Evolutionary conservation across 2,329 filamentous ascomycete genomes (phyloP).

Genomic region (Ilyonectria destructans): DNA sequence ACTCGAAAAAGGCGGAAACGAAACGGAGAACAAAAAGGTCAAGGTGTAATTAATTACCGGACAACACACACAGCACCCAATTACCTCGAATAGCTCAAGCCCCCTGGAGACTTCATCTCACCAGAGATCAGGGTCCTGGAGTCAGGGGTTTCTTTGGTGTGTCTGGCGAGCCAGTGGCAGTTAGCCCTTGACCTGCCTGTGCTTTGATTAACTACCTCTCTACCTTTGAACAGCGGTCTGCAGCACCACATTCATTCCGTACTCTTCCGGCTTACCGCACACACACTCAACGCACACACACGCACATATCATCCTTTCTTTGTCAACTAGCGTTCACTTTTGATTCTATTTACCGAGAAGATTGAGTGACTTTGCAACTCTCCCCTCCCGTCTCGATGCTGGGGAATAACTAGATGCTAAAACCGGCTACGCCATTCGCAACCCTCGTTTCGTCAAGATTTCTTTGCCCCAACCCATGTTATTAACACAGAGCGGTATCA

Average conservation of each 20-base stretch:
- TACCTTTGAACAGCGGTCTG: too few relatives aligned
- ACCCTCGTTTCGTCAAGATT: constrained; percentile 51
- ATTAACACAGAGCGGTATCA: constrained; percentile 54
- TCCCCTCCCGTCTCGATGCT: constrained; percentile 30
- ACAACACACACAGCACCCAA: too few relatives aligned
- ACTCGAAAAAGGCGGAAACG: too few relatives aligned
- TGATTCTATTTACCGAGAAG: constrained; percentile 35
- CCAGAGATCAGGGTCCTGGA: too few relatives aligned
- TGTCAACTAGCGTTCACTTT: constrained; percentile 23
- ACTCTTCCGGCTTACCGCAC: not conserved
- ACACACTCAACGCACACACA: not conserved
- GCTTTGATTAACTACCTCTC: too few relatives aligned
- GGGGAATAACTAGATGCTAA: constrained; percentile 52
- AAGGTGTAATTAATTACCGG: too few relatives aligned
- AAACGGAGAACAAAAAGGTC: too few relatives aligned
- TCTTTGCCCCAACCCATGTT: constrained; percentile 50
- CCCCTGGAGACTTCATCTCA: too few relatives aligned
- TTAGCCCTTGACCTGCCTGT: too few relatives aligned
- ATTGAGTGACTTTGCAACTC: constrained; percentile 22
- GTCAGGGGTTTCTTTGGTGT: too few relatives aligned
- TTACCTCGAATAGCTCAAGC: too few relatives aligned
- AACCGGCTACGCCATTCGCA: constrained; percentile 58
- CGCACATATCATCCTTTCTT: not conserved
- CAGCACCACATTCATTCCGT: not conserved
- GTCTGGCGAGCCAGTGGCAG: too few relatives aligned